Evolutionary conservation across 805 yeast genomes (phyloP), one percentile per base, ranked within the genome.

Genomic region (Phaffomyces thermotolerans): DNA sequence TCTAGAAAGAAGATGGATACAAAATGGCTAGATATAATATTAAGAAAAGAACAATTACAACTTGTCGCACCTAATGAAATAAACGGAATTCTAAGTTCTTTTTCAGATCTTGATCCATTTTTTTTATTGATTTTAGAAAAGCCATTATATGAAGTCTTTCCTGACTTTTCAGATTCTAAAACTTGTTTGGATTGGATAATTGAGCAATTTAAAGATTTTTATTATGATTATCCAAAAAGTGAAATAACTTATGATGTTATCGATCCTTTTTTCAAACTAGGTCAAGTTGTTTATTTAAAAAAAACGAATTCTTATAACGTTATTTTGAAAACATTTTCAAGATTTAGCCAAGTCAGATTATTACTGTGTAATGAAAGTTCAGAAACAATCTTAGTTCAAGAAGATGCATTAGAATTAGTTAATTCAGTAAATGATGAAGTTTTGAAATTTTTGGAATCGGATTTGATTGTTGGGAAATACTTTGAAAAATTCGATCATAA

Each of bases 261-360:
- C 30, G 45, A 42, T 35, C 45, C 45, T 12, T 36, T 37, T 25
- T 35, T 42, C 31, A 42, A 42, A 30, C 22, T 42, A 17, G 45
- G 45, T 13, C 45, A 42, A 38, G 30, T 42, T 4, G 45, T 42
- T 13, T 42, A 37, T 24, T 23, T 39, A 4, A 31, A 39, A 18
- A 23, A 25, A 10, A 34, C 34, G 4, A 42, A 42, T 23, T 34
- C 45, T 12, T 42, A 31, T 22, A 42, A 42, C 23, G 32, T 42
- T 15, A 17, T 42, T 15, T n/a, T 42, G 24, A 13, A 34, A 20
- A 13, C 13, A 27, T 32, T 13, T 29, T n/a, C 34, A 37, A 42
- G 25, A 15, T 41, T 17, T 15, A 29, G 10, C 32, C 36, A 20
- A 32, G 39, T 8, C 10, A 32, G 25, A 8, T 30, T 42, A 8